Conservation (phyloP, 306 rosid species). For the Dalbergia cultrata region DNA sequence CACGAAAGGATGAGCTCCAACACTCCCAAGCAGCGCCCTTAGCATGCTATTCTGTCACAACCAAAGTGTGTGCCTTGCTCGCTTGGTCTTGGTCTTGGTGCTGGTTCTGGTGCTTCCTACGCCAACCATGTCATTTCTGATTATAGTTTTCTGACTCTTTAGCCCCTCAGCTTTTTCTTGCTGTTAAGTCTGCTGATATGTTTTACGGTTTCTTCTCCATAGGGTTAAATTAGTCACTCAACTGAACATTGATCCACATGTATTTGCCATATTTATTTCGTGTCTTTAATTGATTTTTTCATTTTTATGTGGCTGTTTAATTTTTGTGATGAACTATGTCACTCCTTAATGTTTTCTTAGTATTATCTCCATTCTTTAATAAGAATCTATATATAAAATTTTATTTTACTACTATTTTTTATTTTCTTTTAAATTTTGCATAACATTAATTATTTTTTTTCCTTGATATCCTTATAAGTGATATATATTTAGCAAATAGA, state of each 20-base stretch:
- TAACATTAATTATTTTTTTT: too few relatives aligned
- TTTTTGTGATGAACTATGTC: too few relatives aligned
- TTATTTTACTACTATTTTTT: too few relatives aligned
- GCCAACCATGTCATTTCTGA: background rate
- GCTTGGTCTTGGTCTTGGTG: too few relatives aligned
- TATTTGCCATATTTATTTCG: background rate
- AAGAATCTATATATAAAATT: too few relatives aligned
- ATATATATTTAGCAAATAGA: too few relatives aligned
- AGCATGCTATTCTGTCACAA: slow-evolving; percentile 52
- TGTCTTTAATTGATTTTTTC: too few relatives aligned
- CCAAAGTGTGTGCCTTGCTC: background rate
- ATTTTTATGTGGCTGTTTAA: too few relatives aligned
- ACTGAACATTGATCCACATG: background rate
- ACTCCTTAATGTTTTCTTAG: too few relatives aligned
- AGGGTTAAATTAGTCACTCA: background rate
- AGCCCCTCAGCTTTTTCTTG: background rate
- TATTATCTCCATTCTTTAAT: too few relatives aligned
- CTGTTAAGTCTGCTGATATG: background rate
- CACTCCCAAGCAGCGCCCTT: slow-evolving; percentile 44
- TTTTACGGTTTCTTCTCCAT: background rate
- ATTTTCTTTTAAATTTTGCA: too few relatives aligned
- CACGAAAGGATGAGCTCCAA: slow-evolving; percentile 50
- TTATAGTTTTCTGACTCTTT: background rate
- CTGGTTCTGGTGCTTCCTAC: background rate
- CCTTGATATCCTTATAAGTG: too few relatives aligned